Conservation (phyloP, 805 yeast species). For the Myxozyma vanderwaltii region DNA sequence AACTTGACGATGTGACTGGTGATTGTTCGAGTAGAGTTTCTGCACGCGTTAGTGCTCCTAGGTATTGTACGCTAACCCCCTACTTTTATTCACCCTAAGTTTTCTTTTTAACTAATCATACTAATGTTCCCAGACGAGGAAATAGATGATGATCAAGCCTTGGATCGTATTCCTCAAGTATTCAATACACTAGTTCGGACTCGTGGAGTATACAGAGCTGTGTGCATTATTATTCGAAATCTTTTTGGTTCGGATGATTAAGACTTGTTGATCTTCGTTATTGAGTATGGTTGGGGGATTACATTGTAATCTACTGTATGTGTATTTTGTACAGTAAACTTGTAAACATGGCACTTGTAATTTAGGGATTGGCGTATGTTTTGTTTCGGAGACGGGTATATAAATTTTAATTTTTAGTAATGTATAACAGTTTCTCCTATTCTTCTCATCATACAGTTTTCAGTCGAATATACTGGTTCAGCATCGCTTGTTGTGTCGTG, state of each 20-base stretch:
- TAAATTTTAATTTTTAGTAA: not conserved
- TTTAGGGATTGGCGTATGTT: not conserved
- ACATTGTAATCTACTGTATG: not conserved
- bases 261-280: too few species aligned
- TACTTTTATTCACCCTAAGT: not conserved
- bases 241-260: not conserved
- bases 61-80: constrained; percentile 12
- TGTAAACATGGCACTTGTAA: too few species aligned
- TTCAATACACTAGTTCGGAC: constrained; percentile 16
- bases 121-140: constrained; percentile 21
- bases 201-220: constrained; percentile 22
- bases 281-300: too few species aligned
- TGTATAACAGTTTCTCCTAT: too few species aligned
- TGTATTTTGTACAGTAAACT: too few species aligned
- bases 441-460: too few species aligned
- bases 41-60: constrained; percentile 16
- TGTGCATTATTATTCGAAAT: constrained; percentile 19
- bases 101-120: not conserved
- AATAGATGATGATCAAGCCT: constrained; percentile 8
- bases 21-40: constrained; percentile 16
- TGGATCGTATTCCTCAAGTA: constrained; percentile 12
- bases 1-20: constrained; percentile 23
- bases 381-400: not conserved
- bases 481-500: too few species aligned
- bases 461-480: too few species aligned